phyloP scores from a whole-genome alignment of 2,329 filamentous ascomycete species.

The Penicillium rolfsii region DNA sequence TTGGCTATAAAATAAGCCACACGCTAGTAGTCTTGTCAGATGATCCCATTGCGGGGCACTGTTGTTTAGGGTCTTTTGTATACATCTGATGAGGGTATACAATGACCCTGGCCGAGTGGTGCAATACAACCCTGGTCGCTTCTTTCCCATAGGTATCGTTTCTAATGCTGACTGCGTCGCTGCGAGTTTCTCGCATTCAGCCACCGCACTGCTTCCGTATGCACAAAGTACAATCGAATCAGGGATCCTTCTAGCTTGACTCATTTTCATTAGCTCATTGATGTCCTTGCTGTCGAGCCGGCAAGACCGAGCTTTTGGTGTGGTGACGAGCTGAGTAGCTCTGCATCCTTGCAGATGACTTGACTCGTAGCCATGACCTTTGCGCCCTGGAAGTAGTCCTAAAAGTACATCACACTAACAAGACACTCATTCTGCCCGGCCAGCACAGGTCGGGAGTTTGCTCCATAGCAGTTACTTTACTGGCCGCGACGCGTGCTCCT shows the following conservation, averaged over 20 bases:
- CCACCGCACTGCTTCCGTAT: constrained; percentile 3
- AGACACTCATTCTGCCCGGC: not conserved
- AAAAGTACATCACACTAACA: not conserved
- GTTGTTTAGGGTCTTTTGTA: not conserved
- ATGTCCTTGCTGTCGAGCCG: not conserved
- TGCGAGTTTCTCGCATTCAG: constrained; percentile 1
- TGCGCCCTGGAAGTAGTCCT: not conserved
- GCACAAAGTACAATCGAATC: not conserved
- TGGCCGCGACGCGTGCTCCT: not conserved
- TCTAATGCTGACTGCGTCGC: constrained; percentile 17
- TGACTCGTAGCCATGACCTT: not conserved
- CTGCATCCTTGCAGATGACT: not conserved
- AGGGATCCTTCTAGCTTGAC: not conserved
- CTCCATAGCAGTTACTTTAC: not conserved
- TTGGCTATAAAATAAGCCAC: constrained; percentile 14
- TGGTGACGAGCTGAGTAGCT: not conserved
- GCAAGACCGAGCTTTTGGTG: not conserved
- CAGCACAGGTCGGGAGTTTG: not conserved
- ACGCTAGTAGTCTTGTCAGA: constrained; percentile 9
- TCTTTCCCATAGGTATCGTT: constrained; percentile 3
- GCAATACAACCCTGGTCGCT: not conserved
- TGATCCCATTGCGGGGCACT: constrained; percentile 11
- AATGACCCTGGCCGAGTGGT: not conserved
- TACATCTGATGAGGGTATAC: not conserved
- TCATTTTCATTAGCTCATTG: not conserved